Percentiles rank a stretch among this genome's conserved stretches.
phyloP scores from a whole-genome alignment of 2,329 filamentous ascomycete genomes.

The Alternaria consortialis region DNA sequence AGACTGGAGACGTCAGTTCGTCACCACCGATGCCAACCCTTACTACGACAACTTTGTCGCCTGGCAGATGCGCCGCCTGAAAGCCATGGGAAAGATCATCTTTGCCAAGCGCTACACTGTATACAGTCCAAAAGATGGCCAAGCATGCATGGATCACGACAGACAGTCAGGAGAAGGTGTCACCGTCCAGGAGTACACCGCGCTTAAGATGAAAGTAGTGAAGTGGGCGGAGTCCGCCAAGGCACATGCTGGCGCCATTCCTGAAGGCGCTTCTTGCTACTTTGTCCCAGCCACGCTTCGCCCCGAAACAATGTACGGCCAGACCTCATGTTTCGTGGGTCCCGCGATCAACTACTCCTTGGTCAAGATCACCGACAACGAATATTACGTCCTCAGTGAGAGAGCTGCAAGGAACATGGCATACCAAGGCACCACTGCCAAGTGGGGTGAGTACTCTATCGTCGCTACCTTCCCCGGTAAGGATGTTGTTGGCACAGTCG shows the following conservation, averaged over 20 bases:
- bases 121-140: constrained; percentile 85
- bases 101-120: constrained; percentile 94
- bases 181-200: constrained; percentile 89
- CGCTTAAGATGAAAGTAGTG: constrained; percentile 87
- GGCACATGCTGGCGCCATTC: constrained; percentile 77
- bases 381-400: constrained; percentile 86
- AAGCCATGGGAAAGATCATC: constrained; percentile 89
- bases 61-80: constrained; percentile 96
- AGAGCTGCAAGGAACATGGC: constrained; percentile 93
- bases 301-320: constrained; percentile 98
- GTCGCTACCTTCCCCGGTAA: constrained; percentile 78
- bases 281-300: constrained; percentile 91
- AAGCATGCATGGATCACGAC: constrained; percentile 89
- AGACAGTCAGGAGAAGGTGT: constrained; percentile 82
- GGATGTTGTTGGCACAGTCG: constrained; percentile 84
- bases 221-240: constrained; percentile 85
- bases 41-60: constrained; percentile 95
- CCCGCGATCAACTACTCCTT: constrained; percentile 90
- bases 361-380: constrained; percentile 72
- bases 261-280: constrained; percentile 80
- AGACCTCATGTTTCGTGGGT: constrained; percentile 94
- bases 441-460: constrained; percentile 78
- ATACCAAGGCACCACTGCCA: constrained; percentile 85
- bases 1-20: constrained; percentile 91
- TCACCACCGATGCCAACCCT: constrained; percentile 95